A percentile compares a stretch with the other conserved stretches of the same genome.
phyloP scores from a whole-genome alignment of 306 rosid species.

The Castanea sativa region DNA sequence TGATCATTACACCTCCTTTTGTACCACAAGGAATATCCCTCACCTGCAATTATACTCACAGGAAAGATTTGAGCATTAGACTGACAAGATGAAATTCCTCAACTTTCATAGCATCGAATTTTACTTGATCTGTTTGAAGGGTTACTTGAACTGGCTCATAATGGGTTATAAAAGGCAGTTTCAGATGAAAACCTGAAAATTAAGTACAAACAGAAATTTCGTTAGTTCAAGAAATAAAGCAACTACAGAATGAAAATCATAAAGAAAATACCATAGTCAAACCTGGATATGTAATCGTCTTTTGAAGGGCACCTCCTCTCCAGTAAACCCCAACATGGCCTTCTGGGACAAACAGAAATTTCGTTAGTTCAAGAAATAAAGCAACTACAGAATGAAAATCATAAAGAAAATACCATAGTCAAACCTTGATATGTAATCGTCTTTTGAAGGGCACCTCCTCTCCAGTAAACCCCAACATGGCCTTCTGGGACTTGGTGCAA shows the following conservation, averaged over 20 bases:
- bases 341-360: slow-evolving; percentile 57
- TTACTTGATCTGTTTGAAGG: slow-evolving; percentile 79
- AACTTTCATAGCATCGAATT: neutral
- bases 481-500: slow-evolving; percentile 99
- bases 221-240: neutral
- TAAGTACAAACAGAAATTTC: neutral
- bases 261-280: neutral
- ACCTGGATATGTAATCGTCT: slow-evolving; percentile 82
- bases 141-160: slow-evolving; percentile 90
- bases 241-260: neutral
- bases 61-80: neutral
- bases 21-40: slow-evolving; percentile 93
- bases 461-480: slow-evolving; percentile 93
- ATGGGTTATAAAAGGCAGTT: slow-evolving; percentile 78
- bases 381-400: neutral
- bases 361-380: neutral
- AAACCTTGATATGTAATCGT: slow-evolving; percentile 77
- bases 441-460: slow-evolving; percentile 90
- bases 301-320: slow-evolving; percentile 94
- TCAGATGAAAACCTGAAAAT: slow-evolving; percentile 73
- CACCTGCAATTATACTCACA: slow-evolving; percentile 48
- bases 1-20: slow-evolving; percentile 92
- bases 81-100: slow-evolving; percentile 8
- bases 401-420: neutral
- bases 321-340: slow-evolving; percentile 96